Base-by-base conservation (phyloP, 208 protist genomes). In the Trypanosoma theileri region DNA sequence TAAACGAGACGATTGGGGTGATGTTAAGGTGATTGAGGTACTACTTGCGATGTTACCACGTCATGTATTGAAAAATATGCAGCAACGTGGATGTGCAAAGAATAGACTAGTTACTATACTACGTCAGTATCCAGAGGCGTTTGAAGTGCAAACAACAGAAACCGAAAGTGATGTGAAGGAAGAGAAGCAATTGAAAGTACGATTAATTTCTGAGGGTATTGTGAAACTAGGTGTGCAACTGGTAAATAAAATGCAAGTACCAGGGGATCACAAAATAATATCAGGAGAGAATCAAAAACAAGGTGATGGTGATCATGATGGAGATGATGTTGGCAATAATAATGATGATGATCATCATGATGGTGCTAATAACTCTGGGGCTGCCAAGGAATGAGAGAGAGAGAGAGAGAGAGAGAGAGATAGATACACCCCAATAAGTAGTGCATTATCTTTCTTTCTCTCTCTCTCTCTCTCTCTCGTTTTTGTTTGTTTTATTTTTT, bases 31-130 rank as follows among this genome's bases (percentile, higher is more conserved):
- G 14, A 14, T 69, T 26, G 44, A 50, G 4, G 44, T 75, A 26
- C 40, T 75, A 9, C 3, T 35, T 19, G 17, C 62, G 35, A 22
- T 68, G 6, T 44, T 69, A 24, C 70, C 70, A 63, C 60, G 70
- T n/a, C 61, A 75, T 52, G 44, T 75, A 31, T 75, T 75, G 22
- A 68, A 69, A 24, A 52, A 52, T 48, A 41, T 75, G 35, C 40
- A 69, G 24, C 16, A 11, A n/a, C 0, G 40, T 1, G 62, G 70
- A 10, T 19, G 45, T 46, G 44, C 60, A 42, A 21, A 1, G 22
- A 17, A 17, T 2, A 3, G 17, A 41, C 19, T 75, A 13, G 46
- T 31, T 17, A 21, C 35, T 12, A 68, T 75, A 24, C 40, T 75
- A 11, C 4, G 44, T 22, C 28, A 45, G 17, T 75, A 69, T 40